Evolutionary conservation across 2,329 filamentous ascomycete species (phyloP), one percentile per base, ranked within the genome.

Genomic region (Zopfia rhizophila): DNA sequence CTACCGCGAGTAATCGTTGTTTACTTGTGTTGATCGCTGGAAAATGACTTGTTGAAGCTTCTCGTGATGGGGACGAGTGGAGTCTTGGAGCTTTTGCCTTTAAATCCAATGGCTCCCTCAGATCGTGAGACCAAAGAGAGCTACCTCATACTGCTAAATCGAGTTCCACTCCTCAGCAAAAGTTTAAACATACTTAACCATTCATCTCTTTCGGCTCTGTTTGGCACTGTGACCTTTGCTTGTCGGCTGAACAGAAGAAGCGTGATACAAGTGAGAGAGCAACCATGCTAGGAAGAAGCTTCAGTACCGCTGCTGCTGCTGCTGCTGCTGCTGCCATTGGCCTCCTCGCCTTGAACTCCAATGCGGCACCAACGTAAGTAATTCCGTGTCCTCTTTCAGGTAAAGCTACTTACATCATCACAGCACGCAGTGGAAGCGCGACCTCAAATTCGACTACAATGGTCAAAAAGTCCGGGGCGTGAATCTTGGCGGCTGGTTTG

Each of bases 401-500:
- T 32, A 21, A 16, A 4, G 18, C 19, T 11, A 29, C 49, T 57
- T 14, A 60, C 40, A 1, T 7, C n/a, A 7, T 6, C 16, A 24
- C 27, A 60, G 66, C 25, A 55, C 63, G 45, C 50, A 56, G 18
- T 31, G 48, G 27, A 63, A 66, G 47, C 61, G 66, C 41, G 55
- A 58, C 14, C 63, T 75, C 12, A 67, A 75, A 23, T 85, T 85
- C 55, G 67, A 80, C 57, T 85, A 82, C 66, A 73, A 76, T 45
- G 64, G 64, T 30, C 58, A 79, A 14, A 85, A 83, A 59, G 78
- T 87, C 29, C 80, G 83, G 10, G 85, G 85, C 42, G 84, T 87
- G 21, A 88, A 87, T 61, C 73, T 86, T 4, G 83, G 85, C 40
- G 85, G 85, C 22, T 86, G 83, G 82, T 79, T 86, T 32, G 80